Evolutionary conservation across 176 grass and related monocot genomes (phyloP), one percentile per base, ranked within the genome.

Genomic region (Hordeum marinum): DNA sequence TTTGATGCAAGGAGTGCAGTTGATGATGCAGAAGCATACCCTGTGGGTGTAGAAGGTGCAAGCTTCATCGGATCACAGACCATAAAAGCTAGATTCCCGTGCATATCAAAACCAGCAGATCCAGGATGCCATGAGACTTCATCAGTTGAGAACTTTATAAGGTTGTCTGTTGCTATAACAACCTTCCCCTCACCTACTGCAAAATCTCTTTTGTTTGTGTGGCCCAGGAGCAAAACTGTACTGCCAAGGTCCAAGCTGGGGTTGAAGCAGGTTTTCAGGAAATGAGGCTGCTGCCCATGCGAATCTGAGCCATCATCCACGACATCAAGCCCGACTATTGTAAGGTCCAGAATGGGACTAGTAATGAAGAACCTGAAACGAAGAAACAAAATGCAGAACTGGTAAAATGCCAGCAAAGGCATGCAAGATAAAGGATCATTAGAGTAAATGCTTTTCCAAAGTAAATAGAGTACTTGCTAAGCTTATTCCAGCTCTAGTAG

Each of bases 61-160:
- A 98, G 93, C 81, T 95, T 98, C 96, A 95, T 98, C 21, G 96
- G 96, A 78, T 98, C 89, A 75, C 93, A 98, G 14, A 95, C 83
- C 91, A 98, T 92, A 78, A 98, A 98, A 79, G 93, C 93, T 75
- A 98, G 81, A 78, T 92, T 98, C n/a, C 96, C 93, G 6, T 94
- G 85, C 79, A 87, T 87, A 90, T 98, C 96, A 75, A 98, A 98
- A 82, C 96, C 96, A 85, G 93, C 93, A 31, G 91, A 98, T 69
- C 96, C 96, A 79, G 96, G 89, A 40, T 43, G 79, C 89, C 93
- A 98, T 43, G 86, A 80, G n/a, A 89, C 76, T 62, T 88, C 93
- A 89, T 95, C 93, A 64, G 60, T 94, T 52, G 89, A 95, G 46
- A 98, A 90, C 71, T 98, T 98, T 87, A 95, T 94, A 77, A 98